These are phyloP conservation scores for Dactylis glomerata DNA, from an alignment of 176 grass and related monocot genomes.

Conservation along the genomic window DNA sequence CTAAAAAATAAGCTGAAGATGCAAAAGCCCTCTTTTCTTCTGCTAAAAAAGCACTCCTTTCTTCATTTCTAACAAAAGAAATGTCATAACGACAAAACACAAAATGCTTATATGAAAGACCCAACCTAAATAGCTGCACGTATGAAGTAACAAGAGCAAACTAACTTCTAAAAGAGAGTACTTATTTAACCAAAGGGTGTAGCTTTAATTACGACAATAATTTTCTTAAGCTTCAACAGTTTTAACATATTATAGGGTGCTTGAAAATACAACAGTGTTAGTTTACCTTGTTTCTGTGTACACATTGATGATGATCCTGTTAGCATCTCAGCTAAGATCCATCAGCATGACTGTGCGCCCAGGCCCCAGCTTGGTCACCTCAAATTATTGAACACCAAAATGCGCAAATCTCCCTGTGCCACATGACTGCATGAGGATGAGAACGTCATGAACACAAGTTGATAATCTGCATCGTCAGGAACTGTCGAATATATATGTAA, in stretches of 20 bases:
- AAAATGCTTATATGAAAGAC: background rate
- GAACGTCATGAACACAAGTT: slow-evolving; percentile 26
- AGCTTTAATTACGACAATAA: background rate
- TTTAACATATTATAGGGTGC: slow-evolving; percentile 1
- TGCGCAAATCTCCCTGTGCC: slow-evolving; percentile 18
- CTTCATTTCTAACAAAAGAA: slow-evolving; percentile 12
- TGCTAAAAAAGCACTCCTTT: background rate
- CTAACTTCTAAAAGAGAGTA: background rate
- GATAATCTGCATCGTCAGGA: slow-evolving; percentile 36
- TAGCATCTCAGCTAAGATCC: slow-evolving; percentile 17
- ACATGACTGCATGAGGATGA: slow-evolving; percentile 19
- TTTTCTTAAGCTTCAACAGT: slow-evolving; percentile 17
- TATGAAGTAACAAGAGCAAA: background rate
- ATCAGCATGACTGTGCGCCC: slow-evolving; percentile 22
- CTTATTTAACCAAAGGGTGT: background rate
- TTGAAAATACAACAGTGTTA: slow-evolving; percentile 1
- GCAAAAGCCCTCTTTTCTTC: background rate
- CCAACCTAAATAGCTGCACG: slow-evolving; percentile 8
- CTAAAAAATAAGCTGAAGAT: slow-evolving; percentile 9
- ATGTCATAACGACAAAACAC: background rate
- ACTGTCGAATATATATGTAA: slow-evolving; percentile 28
- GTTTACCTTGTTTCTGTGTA: slow-evolving; percentile 5
- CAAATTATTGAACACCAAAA: slow-evolving; percentile 23
- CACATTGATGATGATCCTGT: slow-evolving; percentile 15
- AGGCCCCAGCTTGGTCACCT: slow-evolving; percentile 22